Percentiles rank a stretch among this genome's conserved stretches.
These are phyloP conservation scores for Rhizopus microsporus DNA, from an alignment of 371 early-diverging fungal species.

Conservation along the genomic window DNA sequence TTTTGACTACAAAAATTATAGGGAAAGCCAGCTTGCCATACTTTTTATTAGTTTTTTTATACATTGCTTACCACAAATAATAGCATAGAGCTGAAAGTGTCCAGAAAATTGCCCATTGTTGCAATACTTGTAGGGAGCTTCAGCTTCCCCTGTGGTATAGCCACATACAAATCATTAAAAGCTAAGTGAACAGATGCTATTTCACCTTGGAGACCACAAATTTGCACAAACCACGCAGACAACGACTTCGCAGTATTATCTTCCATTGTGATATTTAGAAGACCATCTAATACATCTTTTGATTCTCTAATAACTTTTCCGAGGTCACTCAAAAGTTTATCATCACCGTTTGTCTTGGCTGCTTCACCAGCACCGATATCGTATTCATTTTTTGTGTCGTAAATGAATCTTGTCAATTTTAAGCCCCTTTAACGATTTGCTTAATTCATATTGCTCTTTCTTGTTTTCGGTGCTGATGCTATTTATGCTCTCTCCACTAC, in stretches of 20 bases:
- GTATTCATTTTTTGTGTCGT: constrained; percentile 17
- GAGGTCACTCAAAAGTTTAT: constrained; percentile 10
- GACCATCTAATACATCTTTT: constrained; percentile 16
- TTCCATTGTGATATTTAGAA: constrained; percentile 12
- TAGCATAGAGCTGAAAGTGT: constrained; percentile 5
- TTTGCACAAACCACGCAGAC: constrained; percentile 13
- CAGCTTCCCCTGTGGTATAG: constrained; percentile 9
- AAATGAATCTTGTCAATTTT: constrained; percentile 22
- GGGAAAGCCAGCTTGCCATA: constrained; percentile 2
- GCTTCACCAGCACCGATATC: constrained; percentile 22
- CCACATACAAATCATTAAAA: constrained; percentile 15
- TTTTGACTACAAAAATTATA: constrained; percentile 19
- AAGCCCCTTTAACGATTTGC: constrained; percentile 5
- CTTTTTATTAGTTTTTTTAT: constrained; percentile 1
- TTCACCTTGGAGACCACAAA: constrained; percentile 10
- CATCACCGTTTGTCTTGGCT: constrained; percentile 13
- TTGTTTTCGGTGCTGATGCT: constrained; percentile 5
- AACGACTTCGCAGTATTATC: constrained; percentile 10
- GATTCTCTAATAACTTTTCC: constrained; percentile 15
- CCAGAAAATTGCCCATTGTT: constrained; percentile 12
- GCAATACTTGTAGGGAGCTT: constrained; percentile 11
- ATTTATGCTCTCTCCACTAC: constrained; percentile 15
- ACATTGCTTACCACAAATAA: constrained; percentile 12
- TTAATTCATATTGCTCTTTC: constrained; percentile 5
- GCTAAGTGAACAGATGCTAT: constrained; percentile 10